These are phyloP conservation scores for Tremellales sp. DNA, from an alignment of 1,284 basidiomycete genomes.

Conservation along the genomic window DNA sequence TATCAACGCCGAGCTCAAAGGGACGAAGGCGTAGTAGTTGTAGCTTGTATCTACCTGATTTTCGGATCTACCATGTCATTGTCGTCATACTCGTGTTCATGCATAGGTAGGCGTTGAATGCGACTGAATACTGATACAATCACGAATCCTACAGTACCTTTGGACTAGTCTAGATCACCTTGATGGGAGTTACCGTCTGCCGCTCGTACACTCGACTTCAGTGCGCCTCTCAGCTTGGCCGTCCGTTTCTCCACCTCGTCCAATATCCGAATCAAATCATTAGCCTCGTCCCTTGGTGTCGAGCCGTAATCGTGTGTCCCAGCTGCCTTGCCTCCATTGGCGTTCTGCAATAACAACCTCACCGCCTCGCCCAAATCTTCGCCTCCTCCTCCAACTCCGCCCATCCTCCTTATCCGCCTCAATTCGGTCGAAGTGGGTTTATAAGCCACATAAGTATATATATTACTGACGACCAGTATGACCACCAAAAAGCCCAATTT, in stretches of 20 bases:
- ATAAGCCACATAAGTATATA: slow-evolving; percentile 42
- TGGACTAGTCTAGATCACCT: too few species aligned
- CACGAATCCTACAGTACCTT: too few species aligned
- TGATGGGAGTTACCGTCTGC: too few species aligned
- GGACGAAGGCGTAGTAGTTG: slow-evolving; percentile 8
- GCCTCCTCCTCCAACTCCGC: slow-evolving; percentile 18
- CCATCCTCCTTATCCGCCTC: slow-evolving; percentile 4
- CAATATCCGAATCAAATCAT: slow-evolving; percentile 27
- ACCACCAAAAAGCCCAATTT: slow-evolving; percentile 64
- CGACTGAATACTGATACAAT: too few species aligned
- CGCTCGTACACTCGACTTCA: slow-evolving; percentile 1
- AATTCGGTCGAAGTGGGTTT: slow-evolving; percentile 13
- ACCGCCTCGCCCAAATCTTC: slow-evolving; percentile 23
- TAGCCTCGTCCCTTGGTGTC: slow-evolving; percentile 23
- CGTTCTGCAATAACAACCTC: slow-evolving; percentile 17
- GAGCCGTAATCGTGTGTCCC: too few species aligned
- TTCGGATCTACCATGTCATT: too few species aligned
- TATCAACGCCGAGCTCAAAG: slow-evolving; percentile 53
- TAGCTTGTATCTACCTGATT: too few species aligned
- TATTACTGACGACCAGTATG: slow-evolving; percentile 67
- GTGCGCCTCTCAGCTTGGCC: slow-evolving; percentile 8
- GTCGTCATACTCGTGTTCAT: too few species aligned
- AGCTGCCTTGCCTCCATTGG: background rate
- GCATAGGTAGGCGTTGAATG: too few species aligned
- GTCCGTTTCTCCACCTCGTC: slow-evolving; percentile 31